Evolutionary conservation across 345 rosid genomes (phyloP).

Genomic region (Brassica carinata): DNA sequence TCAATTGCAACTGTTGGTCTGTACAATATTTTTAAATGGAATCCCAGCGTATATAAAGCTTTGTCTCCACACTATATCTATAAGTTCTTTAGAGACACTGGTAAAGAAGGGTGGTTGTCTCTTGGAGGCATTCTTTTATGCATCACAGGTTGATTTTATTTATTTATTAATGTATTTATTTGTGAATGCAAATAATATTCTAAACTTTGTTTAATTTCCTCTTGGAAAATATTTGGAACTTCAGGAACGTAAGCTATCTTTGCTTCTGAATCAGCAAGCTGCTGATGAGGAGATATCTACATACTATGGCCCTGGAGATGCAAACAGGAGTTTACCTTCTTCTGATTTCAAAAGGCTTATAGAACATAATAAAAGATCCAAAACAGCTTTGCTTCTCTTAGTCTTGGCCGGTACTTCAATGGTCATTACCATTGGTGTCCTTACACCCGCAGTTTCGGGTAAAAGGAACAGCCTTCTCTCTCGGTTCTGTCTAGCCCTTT

Average conservation of each 20-base stretch:
- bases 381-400: conserved; percentile 68
- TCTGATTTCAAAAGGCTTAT: conserved; percentile 55
- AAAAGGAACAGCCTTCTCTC: neutral
- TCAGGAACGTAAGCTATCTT: conserved; percentile 86
- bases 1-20: conserved; percentile 64
- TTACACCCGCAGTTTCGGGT: conserved; percentile 92
- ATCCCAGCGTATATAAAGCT: conserved; percentile 70
- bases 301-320: conserved; percentile 55
- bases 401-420: conserved; percentile 74
- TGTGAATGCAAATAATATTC: neutral
- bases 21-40: conserved; percentile 82
- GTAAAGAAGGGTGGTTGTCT: conserved; percentile 84
- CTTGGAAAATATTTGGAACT: conserved; percentile 23
- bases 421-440: conserved; percentile 59
- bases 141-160: conserved; percentile 60
- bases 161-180: neutral
- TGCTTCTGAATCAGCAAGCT: conserved; percentile 91
- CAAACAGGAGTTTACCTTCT: conserved; percentile 47
- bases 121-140: conserved; percentile 84
- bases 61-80: conserved; percentile 78
- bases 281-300: conserved; percentile 91
- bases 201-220: conserved; percentile 15
- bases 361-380: conserved; percentile 66
- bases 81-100: conserved; percentile 67
- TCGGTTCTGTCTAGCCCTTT: neutral